These are phyloP conservation scores for Gossypium longicalyx DNA, from an alignment of 345 rosid species.

Conservation along the genomic window DNA sequence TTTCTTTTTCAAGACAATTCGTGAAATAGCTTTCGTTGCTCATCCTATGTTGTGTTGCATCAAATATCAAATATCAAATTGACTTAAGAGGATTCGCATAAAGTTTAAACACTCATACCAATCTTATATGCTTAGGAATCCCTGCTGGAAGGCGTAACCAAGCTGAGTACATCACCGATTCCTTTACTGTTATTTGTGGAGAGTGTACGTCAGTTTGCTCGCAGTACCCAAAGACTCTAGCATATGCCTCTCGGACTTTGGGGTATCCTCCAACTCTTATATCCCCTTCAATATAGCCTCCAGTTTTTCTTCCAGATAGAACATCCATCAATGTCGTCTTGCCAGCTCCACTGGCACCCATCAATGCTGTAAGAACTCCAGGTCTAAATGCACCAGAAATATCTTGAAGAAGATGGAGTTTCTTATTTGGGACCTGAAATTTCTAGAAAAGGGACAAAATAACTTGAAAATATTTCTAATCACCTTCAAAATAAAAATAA, in stretches of 20 bases:
- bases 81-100: background rate
- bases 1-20: too few relatives aligned
- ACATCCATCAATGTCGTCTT: slow-evolving; percentile 80
- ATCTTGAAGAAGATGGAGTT: slow-evolving; percentile 57
- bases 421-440: slow-evolving; percentile 45
- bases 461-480: background rate
- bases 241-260: slow-evolving; percentile 65
- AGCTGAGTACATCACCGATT: slow-evolving; percentile 69
- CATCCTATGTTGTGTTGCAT: background rate
- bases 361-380: slow-evolving; percentile 70
- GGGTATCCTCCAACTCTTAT: slow-evolving; percentile 61
- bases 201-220: slow-evolving; percentile 86
- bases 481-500: background rate
- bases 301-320: slow-evolving; percentile 50
- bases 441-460: slow-evolving; percentile 28
- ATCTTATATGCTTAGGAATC: slow-evolving; percentile 27
- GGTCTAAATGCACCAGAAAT: slow-evolving; percentile 69
- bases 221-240: slow-evolving; percentile 79
- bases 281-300: slow-evolving; percentile 68
- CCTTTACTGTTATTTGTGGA: slow-evolving; percentile 62
- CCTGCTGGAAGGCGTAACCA: slow-evolving; percentile 57
- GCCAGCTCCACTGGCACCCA: slow-evolving; percentile 95
- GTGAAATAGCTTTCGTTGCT: too few relatives aligned
- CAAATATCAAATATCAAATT: background rate
- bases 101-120: slow-evolving; percentile 26